These are phyloP conservation scores for Fusarium albidum DNA, from an alignment of 2,329 filamentous ascomycete genomes.

Conservation along the genomic window DNA sequence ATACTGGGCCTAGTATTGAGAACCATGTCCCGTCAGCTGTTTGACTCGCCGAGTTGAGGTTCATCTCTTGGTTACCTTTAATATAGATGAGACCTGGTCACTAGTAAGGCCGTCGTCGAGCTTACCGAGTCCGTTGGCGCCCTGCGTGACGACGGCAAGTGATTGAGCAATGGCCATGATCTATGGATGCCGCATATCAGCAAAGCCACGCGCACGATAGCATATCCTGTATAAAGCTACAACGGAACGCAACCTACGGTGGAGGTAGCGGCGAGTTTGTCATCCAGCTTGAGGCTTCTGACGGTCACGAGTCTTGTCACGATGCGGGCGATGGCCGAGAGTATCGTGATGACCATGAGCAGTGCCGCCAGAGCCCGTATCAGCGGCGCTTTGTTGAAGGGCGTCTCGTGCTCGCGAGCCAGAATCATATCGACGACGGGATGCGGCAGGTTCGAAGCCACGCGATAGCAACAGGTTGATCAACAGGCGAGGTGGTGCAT, in stretches of 20 bases:
- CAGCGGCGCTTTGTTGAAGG: slow-evolving; percentile 35
- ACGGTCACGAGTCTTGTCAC: slow-evolving; percentile 23
- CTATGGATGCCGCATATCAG: slow-evolving; percentile 18
- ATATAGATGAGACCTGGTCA: slow-evolving; percentile 16
- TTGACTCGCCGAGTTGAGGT: background rate
- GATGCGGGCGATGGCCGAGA: slow-evolving; percentile 28
- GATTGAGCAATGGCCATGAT: slow-evolving; percentile 28
- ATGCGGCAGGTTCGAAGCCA: background rate
- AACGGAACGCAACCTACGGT: slow-evolving; percentile 17
- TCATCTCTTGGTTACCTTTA: slow-evolving; percentile 15
- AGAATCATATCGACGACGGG: slow-evolving; percentile 4
- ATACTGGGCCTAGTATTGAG: slow-evolving; percentile 15
- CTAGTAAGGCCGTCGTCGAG: slow-evolving; percentile 2
- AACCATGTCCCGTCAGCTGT: background rate
- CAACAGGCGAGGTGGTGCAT: background rate
- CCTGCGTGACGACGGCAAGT: slow-evolving; percentile 24
- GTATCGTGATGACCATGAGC: slow-evolving; percentile 34
- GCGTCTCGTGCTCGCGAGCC: slow-evolving; percentile 31
- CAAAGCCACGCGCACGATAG: background rate
- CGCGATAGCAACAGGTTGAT: background rate
- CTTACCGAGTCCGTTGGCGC: slow-evolving; percentile 29
- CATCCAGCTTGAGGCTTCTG: slow-evolving; percentile 26
- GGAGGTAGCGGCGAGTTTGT: slow-evolving; percentile 22
- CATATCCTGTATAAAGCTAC: no score
- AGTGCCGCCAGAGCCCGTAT: slow-evolving; percentile 33